Conservation (phyloP, 441 rosid genomes). For the Lepidium campestre region DNA sequence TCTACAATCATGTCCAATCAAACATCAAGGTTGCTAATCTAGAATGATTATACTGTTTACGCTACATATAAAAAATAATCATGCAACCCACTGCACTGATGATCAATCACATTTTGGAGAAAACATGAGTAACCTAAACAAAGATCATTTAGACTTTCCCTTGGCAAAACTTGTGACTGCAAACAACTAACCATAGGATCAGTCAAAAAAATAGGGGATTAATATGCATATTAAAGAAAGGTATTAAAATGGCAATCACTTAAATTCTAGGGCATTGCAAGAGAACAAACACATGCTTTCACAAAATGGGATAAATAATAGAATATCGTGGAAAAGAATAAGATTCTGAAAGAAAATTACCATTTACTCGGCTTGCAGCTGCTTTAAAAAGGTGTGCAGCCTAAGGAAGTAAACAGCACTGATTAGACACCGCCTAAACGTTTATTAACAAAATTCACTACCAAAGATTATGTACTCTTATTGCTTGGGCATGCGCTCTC, state of each 20-base stretch:
- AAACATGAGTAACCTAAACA: constrained; percentile 6
- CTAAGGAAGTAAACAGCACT: constrained; percentile 35
- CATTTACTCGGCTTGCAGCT: constrained; percentile 48
- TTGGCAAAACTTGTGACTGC: background rate
- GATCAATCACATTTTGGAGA: constrained; percentile 1
- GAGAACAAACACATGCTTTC: constrained; percentile 3
- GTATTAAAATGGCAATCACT: background rate
- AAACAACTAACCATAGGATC: background rate
- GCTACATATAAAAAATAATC: background rate
- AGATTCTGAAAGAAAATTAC: constrained; percentile 31
- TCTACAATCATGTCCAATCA: background rate
- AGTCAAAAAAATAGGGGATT: background rate
- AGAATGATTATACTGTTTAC: background rate
- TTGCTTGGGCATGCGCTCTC: constrained; percentile 82
- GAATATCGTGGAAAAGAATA: background rate
- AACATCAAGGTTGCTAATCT: background rate
- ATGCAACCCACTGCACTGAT: background rate
- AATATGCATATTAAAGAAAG: background rate
- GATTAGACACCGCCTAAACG: constrained; percentile 1
- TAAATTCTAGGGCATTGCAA: background rate
- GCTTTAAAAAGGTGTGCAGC: constrained; percentile 80
- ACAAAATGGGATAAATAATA: background rate
- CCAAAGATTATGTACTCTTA: constrained; percentile 42
- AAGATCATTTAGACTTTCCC: background rate
- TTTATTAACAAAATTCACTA: background rate